Conservation (phyloP, 169 alveolate species). For the Prorocentrum cordatum region DNA sequence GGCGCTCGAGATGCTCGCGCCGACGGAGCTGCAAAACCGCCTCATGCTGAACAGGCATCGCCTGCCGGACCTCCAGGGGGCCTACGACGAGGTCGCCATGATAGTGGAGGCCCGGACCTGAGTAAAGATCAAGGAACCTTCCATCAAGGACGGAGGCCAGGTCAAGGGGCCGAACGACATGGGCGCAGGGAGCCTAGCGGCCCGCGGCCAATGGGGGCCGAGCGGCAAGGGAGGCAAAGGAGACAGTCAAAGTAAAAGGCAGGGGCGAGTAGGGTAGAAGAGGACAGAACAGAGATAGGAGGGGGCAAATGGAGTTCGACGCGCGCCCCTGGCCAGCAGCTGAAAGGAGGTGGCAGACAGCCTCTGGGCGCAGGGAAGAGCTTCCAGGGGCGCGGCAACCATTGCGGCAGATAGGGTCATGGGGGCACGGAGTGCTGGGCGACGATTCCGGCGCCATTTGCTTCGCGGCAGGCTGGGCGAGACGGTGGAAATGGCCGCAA, state of each 20-base stretch:
- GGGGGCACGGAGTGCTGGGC: background rate
- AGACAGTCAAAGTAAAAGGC: background rate
- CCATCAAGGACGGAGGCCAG: too few species aligned
- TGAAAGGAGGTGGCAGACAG: background rate
- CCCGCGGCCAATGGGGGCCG: too few species aligned
- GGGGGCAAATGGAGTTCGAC: background rate
- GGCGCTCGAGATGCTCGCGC: conserved; percentile 5
- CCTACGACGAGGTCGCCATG: background rate
- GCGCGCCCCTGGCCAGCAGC: background rate
- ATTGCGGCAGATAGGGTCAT: background rate
- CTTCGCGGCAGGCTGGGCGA: background rate
- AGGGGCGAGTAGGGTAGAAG: background rate
- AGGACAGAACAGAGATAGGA: background rate
- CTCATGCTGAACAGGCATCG: conserved; percentile 6
- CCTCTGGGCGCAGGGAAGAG: too few species aligned
- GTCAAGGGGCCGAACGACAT: too few species aligned
- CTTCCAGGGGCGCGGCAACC: too few species aligned
- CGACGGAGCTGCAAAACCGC: background rate
- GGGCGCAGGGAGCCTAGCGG: background rate
- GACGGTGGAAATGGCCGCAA: background rate
- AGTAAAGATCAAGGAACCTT: background rate
- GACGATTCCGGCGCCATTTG: too few species aligned
- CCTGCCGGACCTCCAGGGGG: background rate
- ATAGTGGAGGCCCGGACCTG: background rate
- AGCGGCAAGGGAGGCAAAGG: too few species aligned